A percentile compares a stretch with the other conserved stretches of the same genome.
These are phyloP conservation scores for Aspergillus ustus DNA, from an alignment of 2,329 filamentous ascomycete species.

Conservation along the genomic window DNA sequence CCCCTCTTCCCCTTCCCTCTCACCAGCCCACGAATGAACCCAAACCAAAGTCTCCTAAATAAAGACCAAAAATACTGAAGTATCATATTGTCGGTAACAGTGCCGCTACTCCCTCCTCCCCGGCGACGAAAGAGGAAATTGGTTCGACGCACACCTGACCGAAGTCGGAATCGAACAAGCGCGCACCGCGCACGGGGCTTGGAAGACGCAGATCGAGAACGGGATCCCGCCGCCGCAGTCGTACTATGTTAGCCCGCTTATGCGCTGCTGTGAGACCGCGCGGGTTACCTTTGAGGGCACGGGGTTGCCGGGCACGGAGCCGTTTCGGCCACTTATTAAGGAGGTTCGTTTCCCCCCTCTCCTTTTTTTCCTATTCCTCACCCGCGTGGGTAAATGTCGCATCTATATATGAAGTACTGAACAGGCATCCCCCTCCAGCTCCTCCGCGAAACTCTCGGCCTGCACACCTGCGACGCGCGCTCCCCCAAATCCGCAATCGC, in stretches of 20 bases:
- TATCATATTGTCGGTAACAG: conserved; percentile 27
- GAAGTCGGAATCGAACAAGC: conserved; percentile 58
- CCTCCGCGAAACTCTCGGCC: conserved; percentile 62
- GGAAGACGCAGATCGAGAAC: conserved; percentile 51
- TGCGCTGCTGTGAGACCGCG: conserved; percentile 62
- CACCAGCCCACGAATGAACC: not conserved
- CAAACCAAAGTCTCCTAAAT: not conserved
- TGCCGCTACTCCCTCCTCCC: conserved; percentile 64
- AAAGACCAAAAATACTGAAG: not conserved
- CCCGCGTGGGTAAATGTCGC: too few species aligned
- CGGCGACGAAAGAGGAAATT: conserved; percentile 59
- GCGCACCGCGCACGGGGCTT: conserved; percentile 48
- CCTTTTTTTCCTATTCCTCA: not conserved
- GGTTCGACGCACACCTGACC: conserved; percentile 65
- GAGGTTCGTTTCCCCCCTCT: conserved; percentile 45
- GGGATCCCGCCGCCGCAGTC: conserved; percentile 58
- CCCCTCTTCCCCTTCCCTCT: not conserved
- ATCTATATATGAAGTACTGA: not conserved
- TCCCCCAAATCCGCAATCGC: conserved; percentile 55
- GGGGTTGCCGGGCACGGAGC: conserved; percentile 48
- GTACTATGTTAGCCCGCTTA: conserved; percentile 63
- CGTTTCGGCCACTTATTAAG: conserved; percentile 61
- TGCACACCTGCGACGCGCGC: conserved; percentile 66
- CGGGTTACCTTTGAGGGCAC: conserved; percentile 58
- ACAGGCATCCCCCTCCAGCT: conserved; percentile 33